Evolutionary conservation across 1,284 basidiomycete genomes (phyloP).

Genomic region (Apiotrichum akiyoshidainum): DNA sequence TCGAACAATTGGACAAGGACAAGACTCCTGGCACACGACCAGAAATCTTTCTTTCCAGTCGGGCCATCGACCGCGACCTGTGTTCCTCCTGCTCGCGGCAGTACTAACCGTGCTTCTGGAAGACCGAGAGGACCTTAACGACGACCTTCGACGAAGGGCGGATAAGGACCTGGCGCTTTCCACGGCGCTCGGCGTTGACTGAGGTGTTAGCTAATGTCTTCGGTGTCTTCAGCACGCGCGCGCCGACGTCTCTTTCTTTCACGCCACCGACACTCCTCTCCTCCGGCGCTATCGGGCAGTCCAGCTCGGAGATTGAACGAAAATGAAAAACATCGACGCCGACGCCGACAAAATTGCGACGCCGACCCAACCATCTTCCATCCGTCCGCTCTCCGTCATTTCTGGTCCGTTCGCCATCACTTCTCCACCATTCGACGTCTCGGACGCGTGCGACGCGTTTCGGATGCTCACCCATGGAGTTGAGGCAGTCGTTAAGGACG

Average conservation of each 20-base stretch:
- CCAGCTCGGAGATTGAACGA: background rate
- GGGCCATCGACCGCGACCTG: background rate
- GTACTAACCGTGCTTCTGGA: constrained; percentile 91
- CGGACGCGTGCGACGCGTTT: no score
- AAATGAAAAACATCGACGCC: no score
- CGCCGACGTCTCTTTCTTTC: no score
- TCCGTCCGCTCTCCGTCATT: no score
- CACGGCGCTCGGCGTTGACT: constrained; percentile 95
- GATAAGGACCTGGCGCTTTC: constrained; percentile 95
- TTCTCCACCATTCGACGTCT: background rate
- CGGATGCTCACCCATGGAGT: constrained; percentile 60
- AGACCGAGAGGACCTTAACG: constrained; percentile 91
- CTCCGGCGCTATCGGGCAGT: no score
- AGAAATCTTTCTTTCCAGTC: background rate
- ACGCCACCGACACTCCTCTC: no score
- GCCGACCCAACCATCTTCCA: background rate
- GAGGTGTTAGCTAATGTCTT: constrained; percentile 3
- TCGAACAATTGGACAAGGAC: background rate
- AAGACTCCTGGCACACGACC: background rate
- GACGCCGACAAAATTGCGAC: background rate
- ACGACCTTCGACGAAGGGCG: constrained; percentile 94
- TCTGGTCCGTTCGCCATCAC: no score
- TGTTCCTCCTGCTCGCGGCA: background rate
- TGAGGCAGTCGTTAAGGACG: constrained; percentile 61
- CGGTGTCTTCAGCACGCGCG: background rate